Evolutionary conservation across 2,329 filamentous ascomycete genomes (phyloP), one percentile per base, ranked within the genome.

Genomic region (Fusarium stilboides): DNA sequence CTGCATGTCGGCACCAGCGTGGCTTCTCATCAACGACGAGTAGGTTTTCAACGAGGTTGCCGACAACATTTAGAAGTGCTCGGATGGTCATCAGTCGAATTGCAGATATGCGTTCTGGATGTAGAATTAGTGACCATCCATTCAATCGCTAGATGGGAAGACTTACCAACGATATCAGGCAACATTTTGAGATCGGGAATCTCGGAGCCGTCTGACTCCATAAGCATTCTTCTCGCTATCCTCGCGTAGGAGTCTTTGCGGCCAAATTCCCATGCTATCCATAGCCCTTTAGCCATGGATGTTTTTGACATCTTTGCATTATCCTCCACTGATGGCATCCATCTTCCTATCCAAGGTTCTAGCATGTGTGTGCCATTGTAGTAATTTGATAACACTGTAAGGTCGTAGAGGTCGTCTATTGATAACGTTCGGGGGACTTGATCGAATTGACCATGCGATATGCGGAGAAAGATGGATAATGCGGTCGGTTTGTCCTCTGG

Each of bases 1-100:
- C 69, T 2, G 77, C 77, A 54, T 79, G 75, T 1, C 67, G 70
- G 33, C 78, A 79, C 77, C 77, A 79, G 12, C 78, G 71, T 4
- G 75, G 74, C 20, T 69, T 70, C 49, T 77, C 76, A 42, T 78
- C 76, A 7, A 50, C 46, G 2, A 50, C 33, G 2, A 50, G 33
- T 8, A 50, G 7, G 24, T 28, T 17, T 14, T 50, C 34, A 13
- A 50, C 1, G 15, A 50, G 31, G 2, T 26, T 37, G n/a, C 22
- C 5, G 3, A 28, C 36, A 3, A 50, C n/a, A 3, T 22, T 17
- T 4, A 50, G 17, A 26, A 50, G 46, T 26, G 33, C 33, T 50
- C 24, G 33, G 6, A 50, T 15, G 6, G 46, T 37, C 5, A 8
- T 37, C 5, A 50, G 20, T 5, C 46, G 33, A 37, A 37, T 50